These are phyloP conservation scores for Colletotrichum horii DNA, from an alignment of 2,329 filamentous ascomycete species.

Conservation along the genomic window DNA sequence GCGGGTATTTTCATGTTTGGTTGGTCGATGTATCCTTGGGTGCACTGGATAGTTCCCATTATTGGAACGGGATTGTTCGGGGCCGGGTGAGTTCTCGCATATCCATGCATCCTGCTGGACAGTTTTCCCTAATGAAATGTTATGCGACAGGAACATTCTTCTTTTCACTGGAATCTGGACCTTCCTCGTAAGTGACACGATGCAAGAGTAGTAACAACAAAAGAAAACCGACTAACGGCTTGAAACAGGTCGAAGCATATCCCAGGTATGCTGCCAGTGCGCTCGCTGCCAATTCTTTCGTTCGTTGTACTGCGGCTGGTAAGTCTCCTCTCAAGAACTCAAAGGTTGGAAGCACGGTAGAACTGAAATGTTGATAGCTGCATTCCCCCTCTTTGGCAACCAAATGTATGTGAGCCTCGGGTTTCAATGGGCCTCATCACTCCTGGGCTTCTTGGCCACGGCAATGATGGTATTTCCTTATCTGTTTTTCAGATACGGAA, in stretches of 20 bases:
- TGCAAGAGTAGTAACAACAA: background rate
- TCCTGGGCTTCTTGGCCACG: conserved; percentile 66
- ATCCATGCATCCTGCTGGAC: background rate
- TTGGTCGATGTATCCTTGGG: conserved; percentile 77
- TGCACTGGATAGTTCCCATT: conserved; percentile 80
- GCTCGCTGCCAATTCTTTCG: conserved; percentile 83
- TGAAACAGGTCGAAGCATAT: conserved; percentile 71
- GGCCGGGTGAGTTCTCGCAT: conserved; percentile 59
- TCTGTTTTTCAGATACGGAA: conserved; percentile 66
- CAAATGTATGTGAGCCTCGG: conserved; percentile 75
- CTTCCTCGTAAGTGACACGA: conserved; percentile 68
- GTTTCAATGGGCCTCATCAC: conserved; percentile 70
- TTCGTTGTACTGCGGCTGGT: conserved; percentile 77
- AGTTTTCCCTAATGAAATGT: conserved; percentile 3
- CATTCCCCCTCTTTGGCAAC: conserved; percentile 77
- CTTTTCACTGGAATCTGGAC: conserved; percentile 87
- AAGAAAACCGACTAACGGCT: background rate
- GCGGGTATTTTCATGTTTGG: conserved; percentile 87
- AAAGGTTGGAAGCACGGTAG: background rate
- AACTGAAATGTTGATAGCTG: conserved; percentile 49
- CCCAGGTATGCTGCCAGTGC: conserved; percentile 77
- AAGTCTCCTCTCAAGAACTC: conserved; percentile 29
- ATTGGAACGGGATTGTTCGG: conserved; percentile 78
- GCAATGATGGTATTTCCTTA: conserved; percentile 69
- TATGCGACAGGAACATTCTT: conserved; percentile 66